A percentile compares a stretch with the other conserved stretches of the same genome.
These are phyloP conservation scores for Aspergillus melleus DNA, from an alignment of 2,329 filamentous ascomycete species.

Conservation along the genomic window DNA sequence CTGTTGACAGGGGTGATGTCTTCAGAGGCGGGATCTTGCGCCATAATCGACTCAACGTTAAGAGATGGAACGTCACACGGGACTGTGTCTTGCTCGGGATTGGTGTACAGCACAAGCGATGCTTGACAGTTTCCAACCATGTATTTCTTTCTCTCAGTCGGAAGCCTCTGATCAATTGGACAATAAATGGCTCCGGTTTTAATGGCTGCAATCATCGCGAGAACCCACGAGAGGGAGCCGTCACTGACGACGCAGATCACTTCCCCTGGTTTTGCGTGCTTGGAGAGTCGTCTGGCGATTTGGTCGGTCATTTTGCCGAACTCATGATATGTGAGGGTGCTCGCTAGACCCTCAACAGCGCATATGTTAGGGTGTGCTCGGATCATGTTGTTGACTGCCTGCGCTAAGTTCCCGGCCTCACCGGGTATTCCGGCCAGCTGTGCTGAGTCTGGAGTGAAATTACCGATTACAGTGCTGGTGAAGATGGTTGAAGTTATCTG, in stretches of 20 bases:
- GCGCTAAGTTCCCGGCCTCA: background rate
- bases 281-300: slow-evolving; percentile 10
- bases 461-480: background rate
- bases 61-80: background rate
- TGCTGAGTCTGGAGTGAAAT: background rate
- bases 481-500: background rate
- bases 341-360: background rate
- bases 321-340: slow-evolving; percentile 6
- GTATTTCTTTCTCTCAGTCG: background rate
- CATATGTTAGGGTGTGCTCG: background rate
- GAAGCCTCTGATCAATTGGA: slow-evolving; percentile 23
- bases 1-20: background rate
- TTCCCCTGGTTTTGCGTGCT: background rate
- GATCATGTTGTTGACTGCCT: background rate
- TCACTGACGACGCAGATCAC: slow-evolving; percentile 13
- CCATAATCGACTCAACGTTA: background rate
- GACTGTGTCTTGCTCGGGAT: background rate
- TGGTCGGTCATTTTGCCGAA: background rate
- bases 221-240: slow-evolving; percentile 18
- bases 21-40: background rate
- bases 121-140: background rate
- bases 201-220: slow-evolving; percentile 7
- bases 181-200: slow-evolving; percentile 11
- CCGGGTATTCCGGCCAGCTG: background rate
- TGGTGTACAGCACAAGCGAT: background rate